These are phyloP conservation scores for Raddia distichophylla DNA, from an alignment of 176 grass and related monocot species.

Conservation along the genomic window DNA sequence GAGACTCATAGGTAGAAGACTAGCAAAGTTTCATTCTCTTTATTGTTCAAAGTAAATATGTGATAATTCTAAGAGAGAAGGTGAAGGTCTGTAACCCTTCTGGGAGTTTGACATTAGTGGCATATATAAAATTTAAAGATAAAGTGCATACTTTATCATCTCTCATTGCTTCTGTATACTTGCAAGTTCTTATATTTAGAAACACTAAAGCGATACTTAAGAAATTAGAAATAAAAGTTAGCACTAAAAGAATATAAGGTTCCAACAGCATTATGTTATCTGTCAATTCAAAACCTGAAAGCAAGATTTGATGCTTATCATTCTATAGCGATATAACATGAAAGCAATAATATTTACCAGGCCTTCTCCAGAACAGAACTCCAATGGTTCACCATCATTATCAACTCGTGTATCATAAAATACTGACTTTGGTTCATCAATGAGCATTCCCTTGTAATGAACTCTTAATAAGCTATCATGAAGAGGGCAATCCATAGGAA, in stretches of 20 bases:
- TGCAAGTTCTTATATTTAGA: conserved; percentile 9
- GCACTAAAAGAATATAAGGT: not conserved
- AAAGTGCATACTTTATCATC: not conserved
- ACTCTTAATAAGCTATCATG: conserved; percentile 96
- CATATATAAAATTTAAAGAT: not conserved
- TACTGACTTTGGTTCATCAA: conserved; percentile 86
- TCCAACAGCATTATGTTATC: not conserved
- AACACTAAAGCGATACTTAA: not conserved
- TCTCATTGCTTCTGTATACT: not conserved
- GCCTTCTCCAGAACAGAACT: conserved; percentile 97
- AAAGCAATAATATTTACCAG: conserved; percentile 55
- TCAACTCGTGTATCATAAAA: conserved; percentile 95
- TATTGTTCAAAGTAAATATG: conserved; percentile 7
- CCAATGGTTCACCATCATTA: conserved; percentile 88
- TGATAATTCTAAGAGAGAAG: not conserved
- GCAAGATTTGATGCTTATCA: conserved; percentile 2
- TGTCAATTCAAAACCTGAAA: conserved; percentile 5
- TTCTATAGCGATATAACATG: conserved; percentile 3
- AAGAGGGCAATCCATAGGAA: conserved; percentile 99
- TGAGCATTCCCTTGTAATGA: conserved; percentile 89
- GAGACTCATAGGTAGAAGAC: not conserved
- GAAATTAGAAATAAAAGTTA: not conserved
- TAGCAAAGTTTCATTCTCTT: not conserved
- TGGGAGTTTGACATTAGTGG: not conserved
- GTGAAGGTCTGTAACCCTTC: conserved; percentile 1